Evolutionary conservation across 257 asterid genomes (phyloP).

Genomic region (Ligustrum vulgare): DNA sequence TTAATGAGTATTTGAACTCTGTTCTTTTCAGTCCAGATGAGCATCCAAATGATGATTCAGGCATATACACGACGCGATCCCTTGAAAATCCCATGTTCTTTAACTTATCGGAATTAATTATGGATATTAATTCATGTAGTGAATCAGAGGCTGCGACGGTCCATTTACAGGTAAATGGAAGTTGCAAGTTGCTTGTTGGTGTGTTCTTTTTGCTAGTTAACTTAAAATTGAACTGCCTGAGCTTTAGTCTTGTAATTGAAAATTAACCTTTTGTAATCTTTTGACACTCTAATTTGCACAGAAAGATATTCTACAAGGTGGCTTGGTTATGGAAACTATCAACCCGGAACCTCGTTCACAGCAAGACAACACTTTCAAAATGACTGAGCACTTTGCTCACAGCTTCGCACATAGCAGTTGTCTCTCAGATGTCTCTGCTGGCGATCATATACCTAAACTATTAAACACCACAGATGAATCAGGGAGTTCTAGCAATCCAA

Average conservation of each 20-base stretch:
- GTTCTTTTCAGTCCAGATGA: constrained; percentile 54
- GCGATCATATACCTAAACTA: constrained; percentile 26
- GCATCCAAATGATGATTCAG: constrained; percentile 32
- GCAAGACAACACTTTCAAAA: constrained; percentile 33
- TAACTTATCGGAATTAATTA: not conserved
- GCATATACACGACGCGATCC: constrained; percentile 17
- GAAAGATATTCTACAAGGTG: constrained; percentile 18
- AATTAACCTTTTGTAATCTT: not conserved
- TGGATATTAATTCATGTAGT: constrained; percentile 43
- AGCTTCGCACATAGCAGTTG: constrained; percentile 15
- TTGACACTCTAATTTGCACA: constrained; percentile 37
- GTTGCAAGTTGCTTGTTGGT: not conserved
- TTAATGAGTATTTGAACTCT: constrained; percentile 55
- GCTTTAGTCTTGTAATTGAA: not conserved
- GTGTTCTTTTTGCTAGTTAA: not conserved
- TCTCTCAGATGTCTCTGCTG: constrained; percentile 28
- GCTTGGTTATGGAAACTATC: constrained; percentile 30
- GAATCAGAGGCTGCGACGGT: constrained; percentile 71
- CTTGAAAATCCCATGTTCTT: constrained; percentile 14
- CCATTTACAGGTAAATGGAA: constrained; percentile 48
- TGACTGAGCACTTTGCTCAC: constrained; percentile 18
- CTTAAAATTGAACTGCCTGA: not conserved
- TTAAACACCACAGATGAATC: constrained; percentile 16
- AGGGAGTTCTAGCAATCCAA: constrained; percentile 23
- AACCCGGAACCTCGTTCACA: constrained; percentile 46